A percentile compares a stretch with the other conserved stretches of the same genome.
Evolutionary conservation across 2,329 filamentous ascomycete species (phyloP).

Genomic region (Colletotrichum euphorbiae): DNA sequence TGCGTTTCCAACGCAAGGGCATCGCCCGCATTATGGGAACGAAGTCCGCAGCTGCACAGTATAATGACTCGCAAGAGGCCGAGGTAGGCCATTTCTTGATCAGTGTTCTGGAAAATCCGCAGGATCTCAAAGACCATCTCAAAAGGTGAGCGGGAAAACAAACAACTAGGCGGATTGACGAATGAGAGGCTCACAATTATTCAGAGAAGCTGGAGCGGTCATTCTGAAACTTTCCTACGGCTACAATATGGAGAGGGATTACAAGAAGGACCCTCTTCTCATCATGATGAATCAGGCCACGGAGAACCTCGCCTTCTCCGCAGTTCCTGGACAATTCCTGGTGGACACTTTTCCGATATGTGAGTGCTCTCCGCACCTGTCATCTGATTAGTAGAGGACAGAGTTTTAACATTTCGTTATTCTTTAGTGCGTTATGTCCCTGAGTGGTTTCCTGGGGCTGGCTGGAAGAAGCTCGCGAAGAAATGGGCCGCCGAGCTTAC

Average conservation of each 20-base stretch:
- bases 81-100: constrained; percentile 58
- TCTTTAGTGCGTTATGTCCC: constrained; percentile 43
- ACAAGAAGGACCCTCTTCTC: constrained; percentile 31
- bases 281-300: constrained; percentile 26
- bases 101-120: constrained; percentile 52
- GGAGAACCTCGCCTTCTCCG: constrained; percentile 32
- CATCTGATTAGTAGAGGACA: background rate
- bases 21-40: constrained; percentile 58
- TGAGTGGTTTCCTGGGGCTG: constrained; percentile 36
- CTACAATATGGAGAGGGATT: constrained; percentile 34
- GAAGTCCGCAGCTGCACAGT: constrained; percentile 51
- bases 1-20: constrained; percentile 57
- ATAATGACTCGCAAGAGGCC: constrained; percentile 54
- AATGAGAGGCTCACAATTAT: constrained; percentile 40
- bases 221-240: constrained; percentile 38
- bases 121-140: constrained; percentile 54
- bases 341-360: constrained; percentile 37
- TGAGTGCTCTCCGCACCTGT: background rate
- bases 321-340: constrained; percentile 24
- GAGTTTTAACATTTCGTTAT: background rate
- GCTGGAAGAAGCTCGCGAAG: constrained; percentile 29
- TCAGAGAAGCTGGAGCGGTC: constrained; percentile 15
- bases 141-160: constrained; percentile 46
- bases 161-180: too few species aligned
- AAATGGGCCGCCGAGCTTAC: constrained; percentile 16